A percentile compares a stretch with the other conserved stretches of the same genome.
Conservation (phyloP, 1,139 yeast species). For the Suhomyces kunorum region DNA sequence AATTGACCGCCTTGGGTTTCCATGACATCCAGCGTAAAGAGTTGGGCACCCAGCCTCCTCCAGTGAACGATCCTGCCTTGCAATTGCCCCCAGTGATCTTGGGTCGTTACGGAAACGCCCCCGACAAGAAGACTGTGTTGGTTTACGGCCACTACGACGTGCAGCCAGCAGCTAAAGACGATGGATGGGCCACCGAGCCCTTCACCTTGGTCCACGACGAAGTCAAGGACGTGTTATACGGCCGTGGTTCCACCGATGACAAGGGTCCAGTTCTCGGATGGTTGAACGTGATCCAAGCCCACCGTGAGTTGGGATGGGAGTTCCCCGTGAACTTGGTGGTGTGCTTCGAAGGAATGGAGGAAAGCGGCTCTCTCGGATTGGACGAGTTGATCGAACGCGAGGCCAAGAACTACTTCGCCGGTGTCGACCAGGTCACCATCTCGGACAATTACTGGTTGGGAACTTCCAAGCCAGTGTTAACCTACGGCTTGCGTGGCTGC, state of each 20-base stretch:
- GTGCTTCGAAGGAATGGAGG: conserved; percentile 99
- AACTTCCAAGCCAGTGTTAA: conserved; percentile 91
- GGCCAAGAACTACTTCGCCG: conserved; percentile 76
- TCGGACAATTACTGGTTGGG: conserved; percentile 99
- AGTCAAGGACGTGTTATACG: conserved; percentile 67
- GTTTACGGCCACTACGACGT: conserved; percentile 98
- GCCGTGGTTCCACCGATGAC: conserved; percentile 96
- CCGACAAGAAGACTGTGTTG: conserved; percentile 79
- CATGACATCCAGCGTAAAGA: conserved; percentile 78
- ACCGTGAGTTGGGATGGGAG: conserved; percentile 77
- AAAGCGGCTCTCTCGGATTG: conserved; percentile 90
- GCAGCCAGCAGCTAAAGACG: conserved; percentile 90
- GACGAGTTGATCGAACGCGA: conserved; percentile 80
- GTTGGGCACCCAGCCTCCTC: conserved; percentile 88
- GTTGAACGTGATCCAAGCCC: conserved; percentile 92
- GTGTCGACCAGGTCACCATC: conserved; percentile 92
- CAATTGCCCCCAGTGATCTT: conserved; percentile 91
- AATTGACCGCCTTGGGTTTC: conserved; percentile 73
- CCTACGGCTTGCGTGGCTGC: conserved; percentile 97
- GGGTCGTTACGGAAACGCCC: conserved; percentile 81
- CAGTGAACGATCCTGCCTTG: conserved; percentile 62
- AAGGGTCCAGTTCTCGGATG: conserved; percentile 98
- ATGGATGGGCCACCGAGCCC: conserved; percentile 96
- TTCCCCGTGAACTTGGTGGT: conserved; percentile 90
- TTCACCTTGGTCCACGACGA: conserved; percentile 64